phyloP scores from a whole-genome alignment of 2,329 filamentous ascomycete species.

The Hypoxylon sp. region DNA sequence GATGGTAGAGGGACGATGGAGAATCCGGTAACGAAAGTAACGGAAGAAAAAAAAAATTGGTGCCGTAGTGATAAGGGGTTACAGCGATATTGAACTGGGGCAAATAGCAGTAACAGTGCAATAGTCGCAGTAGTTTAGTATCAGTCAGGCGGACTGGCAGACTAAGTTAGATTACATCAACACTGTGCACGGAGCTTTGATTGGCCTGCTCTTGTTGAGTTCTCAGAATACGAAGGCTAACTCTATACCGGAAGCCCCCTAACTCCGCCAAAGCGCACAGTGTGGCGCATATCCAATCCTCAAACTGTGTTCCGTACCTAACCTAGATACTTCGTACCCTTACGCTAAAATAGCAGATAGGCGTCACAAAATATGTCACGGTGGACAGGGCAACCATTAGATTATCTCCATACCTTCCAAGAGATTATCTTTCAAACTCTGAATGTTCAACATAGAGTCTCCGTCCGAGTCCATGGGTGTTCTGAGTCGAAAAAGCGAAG shows the following conservation, averaged over 20 bases:
- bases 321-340: too few relatives aligned
- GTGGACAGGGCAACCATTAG: constrained; percentile 36
- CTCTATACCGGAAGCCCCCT: constrained; percentile 22
- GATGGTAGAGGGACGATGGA: constrained; percentile 9
- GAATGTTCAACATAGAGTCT: neutral
- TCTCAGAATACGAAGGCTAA: constrained; percentile 23
- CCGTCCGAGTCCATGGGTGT: too few relatives aligned
- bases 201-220: constrained; percentile 24
- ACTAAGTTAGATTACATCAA: constrained; percentile 23
- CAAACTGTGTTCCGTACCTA: too few relatives aligned
- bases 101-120: neutral
- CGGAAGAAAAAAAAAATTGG: constrained; percentile 22
- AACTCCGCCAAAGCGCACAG: constrained; percentile 23
- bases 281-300: constrained; percentile 14
- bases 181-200: constrained; percentile 37
- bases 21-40: constrained; percentile 24
- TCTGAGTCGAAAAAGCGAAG: too few relatives aligned
- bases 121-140: neutral
- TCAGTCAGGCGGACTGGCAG: neutral
- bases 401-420: neutral
- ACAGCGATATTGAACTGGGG: neutral
- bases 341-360: neutral
- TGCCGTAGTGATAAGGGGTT: constrained; percentile 8
- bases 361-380: constrained; percentile 29
- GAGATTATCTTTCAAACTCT: constrained; percentile 4